Conservation (phyloP, 768 basidiomycete genomes). For the Suillus subaureus region DNA sequence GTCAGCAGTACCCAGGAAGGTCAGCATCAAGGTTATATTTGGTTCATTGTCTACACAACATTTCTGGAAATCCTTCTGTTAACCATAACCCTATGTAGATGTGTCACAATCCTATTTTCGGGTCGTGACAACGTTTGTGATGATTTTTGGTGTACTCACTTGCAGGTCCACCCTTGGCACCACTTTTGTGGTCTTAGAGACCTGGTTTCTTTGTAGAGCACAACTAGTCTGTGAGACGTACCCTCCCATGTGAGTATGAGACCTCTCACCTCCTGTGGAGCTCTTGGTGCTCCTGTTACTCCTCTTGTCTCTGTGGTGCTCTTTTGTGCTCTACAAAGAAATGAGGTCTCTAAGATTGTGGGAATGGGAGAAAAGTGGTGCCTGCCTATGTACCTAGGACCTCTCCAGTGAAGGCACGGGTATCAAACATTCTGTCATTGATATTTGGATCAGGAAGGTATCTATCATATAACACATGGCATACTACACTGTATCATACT, state of each 20-base stretch:
- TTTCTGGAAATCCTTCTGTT: neutral
- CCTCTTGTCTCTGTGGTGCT: no score
- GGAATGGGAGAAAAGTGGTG: no score
- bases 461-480: neutral
- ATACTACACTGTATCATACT: neutral
- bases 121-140: neutral
- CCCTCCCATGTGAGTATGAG: no score
- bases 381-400: no score
- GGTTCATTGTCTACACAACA: neutral
- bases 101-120: slow-evolving; percentile 1
- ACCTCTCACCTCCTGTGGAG: no score
- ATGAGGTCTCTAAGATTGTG: no score
- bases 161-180: no score
- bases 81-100: neutral
- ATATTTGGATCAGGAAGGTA: neutral
- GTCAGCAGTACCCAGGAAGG: neutral
- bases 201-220: no score
- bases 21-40: neutral
- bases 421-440: neutral
- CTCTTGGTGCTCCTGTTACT: no score
- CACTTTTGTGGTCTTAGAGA: no score
- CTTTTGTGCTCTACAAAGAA: no score
- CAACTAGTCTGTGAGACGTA: no score
- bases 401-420: neutral
- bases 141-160: neutral